A percentile compares a stretch with the other conserved stretches of the same genome.
These are phyloP conservation scores for Spathaspora passalidarum DNA, from an alignment of 805 yeast species.

Conservation along the genomic window DNA sequence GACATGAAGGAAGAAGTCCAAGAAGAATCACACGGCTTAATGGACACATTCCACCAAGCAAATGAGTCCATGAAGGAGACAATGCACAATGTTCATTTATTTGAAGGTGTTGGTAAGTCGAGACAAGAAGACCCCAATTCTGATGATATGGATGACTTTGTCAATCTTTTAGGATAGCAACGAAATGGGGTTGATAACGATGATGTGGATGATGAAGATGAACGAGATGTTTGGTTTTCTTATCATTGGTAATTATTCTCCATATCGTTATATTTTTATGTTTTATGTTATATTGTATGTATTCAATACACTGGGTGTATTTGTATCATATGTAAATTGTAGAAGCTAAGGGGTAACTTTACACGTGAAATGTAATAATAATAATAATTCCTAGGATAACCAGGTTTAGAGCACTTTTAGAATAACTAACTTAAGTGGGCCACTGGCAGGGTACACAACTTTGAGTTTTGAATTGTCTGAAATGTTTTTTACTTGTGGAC, in stretches of 20 bases:
- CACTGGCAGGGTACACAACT: too few relatives aligned
- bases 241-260: neutral
- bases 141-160: slow-evolving; percentile 9
- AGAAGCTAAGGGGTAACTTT: too few relatives aligned
- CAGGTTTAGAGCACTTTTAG: too few relatives aligned
- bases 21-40: slow-evolving; percentile 1
- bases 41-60: neutral
- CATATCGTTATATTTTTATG: neutral
- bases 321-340: too few relatives aligned
- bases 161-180: slow-evolving; percentile 10
- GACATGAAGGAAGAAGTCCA: neutral
- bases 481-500: too few relatives aligned
- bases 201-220: slow-evolving; percentile 2
- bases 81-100: slow-evolving; percentile 4
- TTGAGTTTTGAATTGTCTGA: too few relatives aligned
- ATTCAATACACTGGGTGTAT: neutral
- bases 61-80: slow-evolving; percentile 3
- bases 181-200: neutral
- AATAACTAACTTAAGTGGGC: too few relatives aligned
- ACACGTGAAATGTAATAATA: too few relatives aligned
- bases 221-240: slow-evolving; percentile 3
- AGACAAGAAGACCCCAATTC: neutral
- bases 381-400: too few relatives aligned
- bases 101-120: slow-evolving; percentile 4
- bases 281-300: too few relatives aligned